Conservation (phyloP, 2,329 filamentous ascomycete genomes). For the Cordyceps javanica region DNA sequence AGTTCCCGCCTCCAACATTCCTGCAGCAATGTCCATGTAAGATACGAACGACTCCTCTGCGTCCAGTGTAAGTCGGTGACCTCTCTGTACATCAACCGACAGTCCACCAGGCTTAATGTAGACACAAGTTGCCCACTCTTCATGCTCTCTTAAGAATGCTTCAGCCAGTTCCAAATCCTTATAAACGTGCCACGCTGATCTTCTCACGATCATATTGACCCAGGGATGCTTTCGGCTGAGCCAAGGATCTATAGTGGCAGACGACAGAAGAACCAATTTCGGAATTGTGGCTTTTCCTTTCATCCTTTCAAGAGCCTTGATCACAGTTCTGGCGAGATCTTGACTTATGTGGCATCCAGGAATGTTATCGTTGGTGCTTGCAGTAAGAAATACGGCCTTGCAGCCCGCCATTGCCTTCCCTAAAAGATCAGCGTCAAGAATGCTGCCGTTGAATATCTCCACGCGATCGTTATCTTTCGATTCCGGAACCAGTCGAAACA, state of each 20-base stretch:
- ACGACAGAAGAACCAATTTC: slow-evolving; percentile 36
- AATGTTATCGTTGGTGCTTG: slow-evolving; percentile 36
- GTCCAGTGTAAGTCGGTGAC: slow-evolving; percentile 33
- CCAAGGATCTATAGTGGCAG: slow-evolving; percentile 33
- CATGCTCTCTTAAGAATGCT: slow-evolving; percentile 29
- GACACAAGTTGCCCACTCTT: slow-evolving; percentile 30
- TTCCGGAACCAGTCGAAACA: background rate
- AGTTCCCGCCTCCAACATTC: slow-evolving; percentile 41
- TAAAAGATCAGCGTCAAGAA: slow-evolving; percentile 31
- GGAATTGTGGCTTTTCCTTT: slow-evolving; percentile 21
- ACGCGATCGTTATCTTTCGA: slow-evolving; percentile 18
- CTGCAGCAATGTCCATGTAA: slow-evolving; percentile 22
- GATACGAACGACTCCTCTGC: slow-evolving; percentile 32
- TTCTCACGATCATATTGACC: slow-evolving; percentile 15
- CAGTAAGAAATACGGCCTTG: slow-evolving; percentile 32
- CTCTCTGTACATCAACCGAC: slow-evolving; percentile 22
- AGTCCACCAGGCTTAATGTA: slow-evolving; percentile 35
- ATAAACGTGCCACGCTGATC: slow-evolving; percentile 21
- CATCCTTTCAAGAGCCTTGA: slow-evolving; percentile 27
- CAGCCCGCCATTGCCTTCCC: slow-evolving; percentile 21
- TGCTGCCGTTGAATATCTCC: slow-evolving; percentile 34
- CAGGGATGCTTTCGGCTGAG: slow-evolving; percentile 23
- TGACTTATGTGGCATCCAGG: slow-evolving; percentile 20
- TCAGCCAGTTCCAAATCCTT: slow-evolving; percentile 27
- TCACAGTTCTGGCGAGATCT: slow-evolving; percentile 24